phyloP scores from a whole-genome alignment of 148 eudicot species.

The Salicornia ramosissima region DNA sequence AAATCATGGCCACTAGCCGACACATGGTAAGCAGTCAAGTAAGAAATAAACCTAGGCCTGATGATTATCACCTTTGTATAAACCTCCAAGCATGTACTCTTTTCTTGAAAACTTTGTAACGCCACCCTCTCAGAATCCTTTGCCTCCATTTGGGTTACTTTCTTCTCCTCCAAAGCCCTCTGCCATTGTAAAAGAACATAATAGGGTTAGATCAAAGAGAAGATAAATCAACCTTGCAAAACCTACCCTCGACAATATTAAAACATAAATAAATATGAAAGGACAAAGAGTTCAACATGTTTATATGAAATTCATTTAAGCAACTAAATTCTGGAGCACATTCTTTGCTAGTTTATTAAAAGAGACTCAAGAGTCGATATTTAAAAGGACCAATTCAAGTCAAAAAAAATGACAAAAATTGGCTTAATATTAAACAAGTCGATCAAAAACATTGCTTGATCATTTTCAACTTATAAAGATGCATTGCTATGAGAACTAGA shows the following conservation, averaged over 20 bases:
- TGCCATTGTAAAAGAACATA: constrained; percentile 18
- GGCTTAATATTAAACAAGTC: neutral
- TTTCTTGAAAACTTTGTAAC: constrained; percentile 67
- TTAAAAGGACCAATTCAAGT: neutral
- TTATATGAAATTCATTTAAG: neutral
- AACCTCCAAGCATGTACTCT: constrained; percentile 60
- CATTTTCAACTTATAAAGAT: neutral
- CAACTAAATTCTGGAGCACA: neutral
- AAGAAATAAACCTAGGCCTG: neutral
- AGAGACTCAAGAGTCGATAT: neutral
- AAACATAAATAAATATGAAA: no score
- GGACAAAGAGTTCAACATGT: neutral
- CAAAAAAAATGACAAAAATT: neutral
- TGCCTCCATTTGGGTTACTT: constrained; percentile 53
- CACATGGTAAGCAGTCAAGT: no score
- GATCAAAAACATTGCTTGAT: neutral
- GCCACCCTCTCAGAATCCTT: constrained; percentile 67
- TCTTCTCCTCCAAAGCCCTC: constrained; percentile 89
- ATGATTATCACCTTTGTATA: constrained; percentile 58
- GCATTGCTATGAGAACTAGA: no score
- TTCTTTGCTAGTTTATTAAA: neutral
- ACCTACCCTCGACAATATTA: neutral
- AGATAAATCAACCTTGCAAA: neutral
- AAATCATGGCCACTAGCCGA: neutral
- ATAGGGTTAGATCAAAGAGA: neutral